Base-by-base conservation (phyloP, 2,329 filamentous ascomycete genomes). In the Nigrograna mackinnonii region DNA sequence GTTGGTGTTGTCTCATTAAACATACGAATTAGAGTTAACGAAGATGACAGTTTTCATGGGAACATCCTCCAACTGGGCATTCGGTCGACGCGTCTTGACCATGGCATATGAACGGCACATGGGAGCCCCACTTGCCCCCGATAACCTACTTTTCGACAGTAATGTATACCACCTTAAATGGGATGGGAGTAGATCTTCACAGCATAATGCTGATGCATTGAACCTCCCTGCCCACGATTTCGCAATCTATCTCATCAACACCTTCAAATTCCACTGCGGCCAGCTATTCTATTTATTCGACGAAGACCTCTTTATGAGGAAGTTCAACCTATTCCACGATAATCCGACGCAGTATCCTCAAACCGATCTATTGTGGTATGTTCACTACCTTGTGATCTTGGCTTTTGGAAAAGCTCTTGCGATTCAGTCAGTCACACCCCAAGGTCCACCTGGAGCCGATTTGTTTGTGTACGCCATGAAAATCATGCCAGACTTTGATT, bases 261-360 rank as follows among this genome's bases (percentile, higher is more conserved):
- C 24, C 24, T 11, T 28, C 11, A 28, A 28, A 28, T 28, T 12
- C 24, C 24, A 28, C 24, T 28, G 24, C 24, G 24, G 24, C 11
- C 24, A 28, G 14, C 14, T 28, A 28, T 28, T 28, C 24, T 14
- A 28, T 3, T 14, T 28, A 11, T 28, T 28, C 14, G 24, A 28
- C 24, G 24, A 28, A 14, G 14, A 28, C 24, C 11, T 12, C 24
- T 28, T 28, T 14, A 28, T 28, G 24, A 14, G 14, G 11, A 28
- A 28, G 24, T 28, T 28, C 14, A 14, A 28, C 3, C 11, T 12
- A 14, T 14, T 28, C 24, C 24, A 28, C 11, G 58, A 66, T 2
- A 28, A 28, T 14, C 11, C 11, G 11, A 28, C 11, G 3, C 11
- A 28, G 11, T 11, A 14, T 11, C 24, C 24, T 12, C 11, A 28